Base-by-base conservation (phyloP, 2,329 filamentous ascomycete species). In the Fusarium proliferatum region DNA sequence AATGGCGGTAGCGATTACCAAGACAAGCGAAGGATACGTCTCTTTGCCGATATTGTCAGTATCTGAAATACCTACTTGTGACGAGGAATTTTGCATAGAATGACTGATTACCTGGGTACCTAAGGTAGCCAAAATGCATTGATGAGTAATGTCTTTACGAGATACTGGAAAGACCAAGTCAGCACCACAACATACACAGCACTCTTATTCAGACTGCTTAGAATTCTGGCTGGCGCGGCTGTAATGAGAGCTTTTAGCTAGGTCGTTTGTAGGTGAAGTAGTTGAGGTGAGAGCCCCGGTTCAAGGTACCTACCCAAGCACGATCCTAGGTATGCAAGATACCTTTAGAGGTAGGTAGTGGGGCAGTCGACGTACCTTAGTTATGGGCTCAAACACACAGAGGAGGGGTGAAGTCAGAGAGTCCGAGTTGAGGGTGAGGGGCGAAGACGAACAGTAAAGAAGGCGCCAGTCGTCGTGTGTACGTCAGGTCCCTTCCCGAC, bases 401-500 rank as follows among this genome's bases (percentile, higher is more conserved):
- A 72, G 72, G 75, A 77, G 73, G 69, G 72, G 65, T 49, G 58
- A 52, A 61, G 58, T 56, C 28, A 61, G 48, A 33, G 38, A 43
- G n/a, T 28, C 26, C 34, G 19, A 41, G 33, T 36, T 36, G 49
- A 52, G 49, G 36, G 51, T 64, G 69, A 75, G 67, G 58, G 73
- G 71, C 71, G 60, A 72, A 52, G 64, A 65, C 52, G 64, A 69
- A 69, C 59, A 58, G 61, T 60, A 64, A 64, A 68, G 72, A 75
- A 74, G 63, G 59, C 59, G 55, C 67, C 45, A 61, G 71, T 59
- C 62, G 55, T 74, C 55, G 59, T 71, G 56, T 69, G 71, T 77
- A 74, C 76, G 73, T 73, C 75, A 67, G 69, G 68, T 69, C 62
- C 63, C 57, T 76, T 68, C 67, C 75, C 67, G 63, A 72, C 61